phyloP scores from a whole-genome alignment of 805 yeast species.

The Yarrowia keelungensis region DNA sequence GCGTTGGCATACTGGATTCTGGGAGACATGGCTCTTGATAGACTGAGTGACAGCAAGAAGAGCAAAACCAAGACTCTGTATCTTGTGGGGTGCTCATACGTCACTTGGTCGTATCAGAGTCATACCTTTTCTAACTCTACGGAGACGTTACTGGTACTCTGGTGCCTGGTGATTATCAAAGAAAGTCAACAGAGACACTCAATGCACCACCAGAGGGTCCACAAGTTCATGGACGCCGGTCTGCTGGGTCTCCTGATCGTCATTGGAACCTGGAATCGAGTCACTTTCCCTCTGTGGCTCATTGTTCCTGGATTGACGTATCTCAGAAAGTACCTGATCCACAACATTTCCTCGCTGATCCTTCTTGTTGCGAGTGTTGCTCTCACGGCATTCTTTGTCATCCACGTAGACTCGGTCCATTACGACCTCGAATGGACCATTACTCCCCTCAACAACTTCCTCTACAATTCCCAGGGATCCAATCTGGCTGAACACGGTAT shows the following conservation, averaged over 20 bases:
- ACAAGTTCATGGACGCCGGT: conserved; percentile 50
- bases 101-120: conserved; percentile 79
- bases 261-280: conserved; percentile 81
- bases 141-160: conserved; percentile 63
- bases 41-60: conserved; percentile 58
- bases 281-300: conserved; percentile 81
- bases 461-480: conserved; percentile 65
- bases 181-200: conserved; percentile 45
- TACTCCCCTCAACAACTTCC: conserved; percentile 78
- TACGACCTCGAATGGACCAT: conserved; percentile 55
- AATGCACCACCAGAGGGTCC: conserved; percentile 43
- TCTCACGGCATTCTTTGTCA: conserved; percentile 51
- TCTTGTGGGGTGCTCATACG: conserved; percentile 63
- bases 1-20: conserved; percentile 52
- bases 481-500: conserved; percentile 83
- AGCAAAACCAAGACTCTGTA: conserved; percentile 54
- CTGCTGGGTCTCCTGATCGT: conserved; percentile 61
- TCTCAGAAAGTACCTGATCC: conserved; percentile 55
- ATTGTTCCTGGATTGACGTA: conserved; percentile 62
- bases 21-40: conserved; percentile 55
- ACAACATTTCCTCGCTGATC: conserved; percentile 50
- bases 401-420: conserved; percentile 62
- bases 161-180: conserved; percentile 59
- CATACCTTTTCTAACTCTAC: conserved; percentile 90
- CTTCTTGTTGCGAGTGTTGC: conserved; percentile 51